Percentiles rank a stretch among this genome's conserved stretches.
phyloP scores from a whole-genome alignment of 768 basidiomycete genomes.

The Ephemerocybe angulata region DNA sequence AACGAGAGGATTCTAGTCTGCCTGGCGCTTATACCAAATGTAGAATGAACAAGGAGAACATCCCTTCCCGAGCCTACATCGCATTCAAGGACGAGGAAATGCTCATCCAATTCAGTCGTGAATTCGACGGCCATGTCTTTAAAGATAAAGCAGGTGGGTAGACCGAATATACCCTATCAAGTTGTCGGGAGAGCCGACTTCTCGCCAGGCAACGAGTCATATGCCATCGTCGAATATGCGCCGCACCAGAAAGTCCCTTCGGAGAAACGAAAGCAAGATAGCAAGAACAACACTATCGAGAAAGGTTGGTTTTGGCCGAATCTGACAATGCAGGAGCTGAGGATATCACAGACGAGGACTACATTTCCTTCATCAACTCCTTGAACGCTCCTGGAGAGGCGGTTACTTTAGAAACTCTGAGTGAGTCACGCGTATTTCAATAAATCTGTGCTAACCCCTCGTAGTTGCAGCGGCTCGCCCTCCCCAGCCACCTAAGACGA shows the following conservation, averaged over 20 bases:
- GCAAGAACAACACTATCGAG: constrained; percentile 83
- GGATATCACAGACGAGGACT: constrained; percentile 65
- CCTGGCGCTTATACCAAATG: background rate
- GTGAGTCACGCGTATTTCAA: constrained; percentile 34
- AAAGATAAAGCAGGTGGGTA: constrained; percentile 83
- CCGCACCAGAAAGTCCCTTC: constrained; percentile 84
- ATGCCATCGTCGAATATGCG: constrained; percentile 90
- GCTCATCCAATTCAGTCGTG: constrained; percentile 71
- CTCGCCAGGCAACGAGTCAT: constrained; percentile 73
- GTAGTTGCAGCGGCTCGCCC: constrained; percentile 65
- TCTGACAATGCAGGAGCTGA: background rate
- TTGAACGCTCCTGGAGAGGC: constrained; percentile 58
- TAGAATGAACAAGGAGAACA: constrained; percentile 80
- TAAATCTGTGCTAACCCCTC: background rate
- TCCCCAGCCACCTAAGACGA: constrained; percentile 66
- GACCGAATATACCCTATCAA: background rate
- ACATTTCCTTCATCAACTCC: constrained; percentile 73
- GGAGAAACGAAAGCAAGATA: constrained; percentile 74
- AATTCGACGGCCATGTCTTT: constrained; percentile 90
- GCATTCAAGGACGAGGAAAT: constrained; percentile 76
- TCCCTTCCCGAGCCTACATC: constrained; percentile 88
- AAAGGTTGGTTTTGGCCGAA: constrained; percentile 52
- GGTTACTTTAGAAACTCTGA: constrained; percentile 58
- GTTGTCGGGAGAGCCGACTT: background rate
- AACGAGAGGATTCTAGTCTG: constrained; percentile 2